A percentile compares a stretch with the other conserved stretches of the same genome.
Conservation (phyloP, 108 stramenopile species). For the Nannochloropsis granulata region DNA sequence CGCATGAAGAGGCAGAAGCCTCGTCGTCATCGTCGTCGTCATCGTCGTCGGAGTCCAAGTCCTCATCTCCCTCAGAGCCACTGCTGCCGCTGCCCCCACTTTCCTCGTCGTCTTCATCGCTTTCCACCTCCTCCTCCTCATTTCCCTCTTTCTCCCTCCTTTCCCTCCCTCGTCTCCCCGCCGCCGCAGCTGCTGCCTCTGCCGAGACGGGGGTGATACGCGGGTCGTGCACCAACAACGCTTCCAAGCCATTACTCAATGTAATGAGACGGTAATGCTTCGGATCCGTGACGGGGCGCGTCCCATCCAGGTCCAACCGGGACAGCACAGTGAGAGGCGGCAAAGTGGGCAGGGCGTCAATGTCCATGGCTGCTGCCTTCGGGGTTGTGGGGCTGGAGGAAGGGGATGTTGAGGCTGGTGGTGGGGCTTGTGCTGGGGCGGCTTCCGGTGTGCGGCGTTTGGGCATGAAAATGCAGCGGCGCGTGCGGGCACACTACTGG, state of each 20-base stretch:
- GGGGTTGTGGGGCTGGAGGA: no score
- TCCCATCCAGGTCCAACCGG: slow-evolving; percentile 2
- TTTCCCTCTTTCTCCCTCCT: not conserved
- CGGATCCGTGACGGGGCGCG: slow-evolving; percentile 20
- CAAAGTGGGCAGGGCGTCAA: not conserved
- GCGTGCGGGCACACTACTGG: no score
- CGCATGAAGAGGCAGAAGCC: not conserved
- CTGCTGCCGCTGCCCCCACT: not conserved
- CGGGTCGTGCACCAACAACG: slow-evolving; percentile 22
- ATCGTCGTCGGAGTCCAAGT: not conserved
- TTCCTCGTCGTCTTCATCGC: not conserved
- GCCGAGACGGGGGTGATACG: not conserved
- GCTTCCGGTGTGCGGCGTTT: no score
- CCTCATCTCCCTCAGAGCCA: not conserved
- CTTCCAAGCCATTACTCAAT: slow-evolving; percentile 18
- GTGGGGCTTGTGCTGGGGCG: no score
- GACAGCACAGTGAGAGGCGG: not conserved
- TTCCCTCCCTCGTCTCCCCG: not conserved
- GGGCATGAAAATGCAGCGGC: no score
- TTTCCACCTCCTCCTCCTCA: not conserved
- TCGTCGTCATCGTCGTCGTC: not conserved
- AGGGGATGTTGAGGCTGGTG: no score
- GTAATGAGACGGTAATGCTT: slow-evolving; percentile 21
- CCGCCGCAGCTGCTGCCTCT: no score
- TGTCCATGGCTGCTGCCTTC: not conserved